Evolutionary conservation across 179 eudicot genomes (phyloP).

Genomic region (Beta macrorhiza): DNA sequence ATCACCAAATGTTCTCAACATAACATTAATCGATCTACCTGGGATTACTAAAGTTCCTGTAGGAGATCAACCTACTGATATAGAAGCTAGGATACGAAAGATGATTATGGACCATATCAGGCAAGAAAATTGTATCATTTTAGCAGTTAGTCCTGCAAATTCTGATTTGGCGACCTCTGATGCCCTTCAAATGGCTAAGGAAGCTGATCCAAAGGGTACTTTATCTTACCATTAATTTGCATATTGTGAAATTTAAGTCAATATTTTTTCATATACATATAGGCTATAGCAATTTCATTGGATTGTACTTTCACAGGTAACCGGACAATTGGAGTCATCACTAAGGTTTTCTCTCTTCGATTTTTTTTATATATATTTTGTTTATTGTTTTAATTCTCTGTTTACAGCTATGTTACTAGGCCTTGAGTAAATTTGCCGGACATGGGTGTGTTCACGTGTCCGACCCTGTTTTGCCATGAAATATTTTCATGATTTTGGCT

Average conservation of each 20-base stretch:
- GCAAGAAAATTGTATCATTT: slow-evolving; percentile 29
- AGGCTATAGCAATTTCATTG: too few relatives aligned
- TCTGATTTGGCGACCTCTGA: slow-evolving; percentile 41
- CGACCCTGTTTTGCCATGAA: not conserved
- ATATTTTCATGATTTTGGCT: not conserved
- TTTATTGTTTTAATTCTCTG: not conserved
- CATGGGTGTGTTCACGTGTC: too few relatives aligned
- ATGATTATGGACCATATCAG: slow-evolving; percentile 38
- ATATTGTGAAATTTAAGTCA: too few relatives aligned
- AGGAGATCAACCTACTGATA: slow-evolving; percentile 39
- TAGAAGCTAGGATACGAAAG: slow-evolving; percentile 35
- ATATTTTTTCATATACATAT: too few relatives aligned
- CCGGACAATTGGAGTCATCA: slow-evolving; percentile 42
- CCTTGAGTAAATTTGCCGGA: too few relatives aligned
- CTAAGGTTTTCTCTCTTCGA: slow-evolving; percentile 24
- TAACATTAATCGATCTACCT: slow-evolving; percentile 40
- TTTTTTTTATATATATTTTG: not conserved
- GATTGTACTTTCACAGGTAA: slow-evolving; percentile 11
- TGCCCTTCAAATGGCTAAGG: slow-evolving; percentile 36
- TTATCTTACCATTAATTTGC: not conserved
- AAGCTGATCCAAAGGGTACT: slow-evolving; percentile 37
- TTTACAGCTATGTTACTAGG: not conserved
- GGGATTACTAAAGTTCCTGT: slow-evolving; percentile 44
- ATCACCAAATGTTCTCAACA: slow-evolving; percentile 32
- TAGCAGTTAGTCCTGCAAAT: slow-evolving; percentile 41